Base-by-base conservation (phyloP, 192 early-diverging fungal genomes). In the Coemansia sp. region DNA sequence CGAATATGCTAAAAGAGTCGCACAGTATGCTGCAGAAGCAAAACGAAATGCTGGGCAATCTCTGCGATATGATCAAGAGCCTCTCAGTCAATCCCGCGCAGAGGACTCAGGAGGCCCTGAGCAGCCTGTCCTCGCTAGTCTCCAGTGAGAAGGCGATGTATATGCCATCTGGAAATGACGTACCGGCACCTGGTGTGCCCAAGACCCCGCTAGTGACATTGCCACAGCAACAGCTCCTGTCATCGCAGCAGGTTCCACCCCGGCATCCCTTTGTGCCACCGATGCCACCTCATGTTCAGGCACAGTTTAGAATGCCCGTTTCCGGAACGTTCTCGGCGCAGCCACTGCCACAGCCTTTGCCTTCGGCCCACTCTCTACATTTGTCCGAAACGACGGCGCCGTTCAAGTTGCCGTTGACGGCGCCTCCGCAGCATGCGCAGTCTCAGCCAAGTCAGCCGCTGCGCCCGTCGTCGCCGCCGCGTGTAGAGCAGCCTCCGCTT, bases 1-100 rank as follows among this genome's bases (percentile, higher is more conserved):
- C 55, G 20, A 58, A 6, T n/a, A 52, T 64, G 59, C 62, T 82
- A 7, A 69, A 68, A 37, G 70, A 82, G 43, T 73, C 79, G 6
- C 79, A 73, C 67, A 58, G 41, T 9, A 76, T 82, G 79, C 61
- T 82, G 41, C 52, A 55, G 39, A 65, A 61, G 61, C 74, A 82
- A 34, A 62, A 52, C 35, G 67, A 66, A 3, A 34, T 67, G 59
- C 61, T 82, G 20, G 30, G 59, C 22, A 45, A 34, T 22, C 64
- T 82, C 4, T 67, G 67, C 30, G 59, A 65, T 5, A 62, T 69
- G 60, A 20, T 82, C 37, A 69, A 65, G 12, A 65, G 73, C 47
- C 37, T 76, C 49, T 61, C 55, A 0, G 34, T 61, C 20, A 39
- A 56, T 3, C 56, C 63, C 12, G 37, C 61, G 18, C 78, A 60